Evolutionary conservation across 441 rosid species (phyloP).

Genomic region (Erysimum cheiri): DNA sequence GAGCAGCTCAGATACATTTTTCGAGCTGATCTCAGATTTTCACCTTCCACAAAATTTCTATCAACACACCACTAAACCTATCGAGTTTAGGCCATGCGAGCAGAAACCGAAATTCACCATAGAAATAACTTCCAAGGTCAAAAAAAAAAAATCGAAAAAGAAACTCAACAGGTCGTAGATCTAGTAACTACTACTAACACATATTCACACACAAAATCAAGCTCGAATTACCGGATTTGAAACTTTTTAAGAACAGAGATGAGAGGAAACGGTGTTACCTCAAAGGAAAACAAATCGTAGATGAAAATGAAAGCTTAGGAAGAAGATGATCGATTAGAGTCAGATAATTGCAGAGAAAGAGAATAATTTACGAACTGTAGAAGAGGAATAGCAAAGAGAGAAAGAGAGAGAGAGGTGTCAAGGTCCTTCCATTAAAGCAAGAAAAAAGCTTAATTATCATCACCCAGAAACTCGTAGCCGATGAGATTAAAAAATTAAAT

Average conservation of each 20-base stretch:
- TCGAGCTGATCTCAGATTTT: constrained; percentile 32
- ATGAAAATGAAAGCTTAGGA: constrained; percentile 25
- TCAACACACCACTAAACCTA: background rate
- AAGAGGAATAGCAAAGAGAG: constrained; percentile 14
- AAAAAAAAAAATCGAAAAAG: background rate
- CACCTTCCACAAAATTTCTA: background rate
- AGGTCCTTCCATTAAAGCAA: constrained; percentile 73
- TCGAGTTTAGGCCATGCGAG: background rate
- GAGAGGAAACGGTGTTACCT: constrained; percentile 44
- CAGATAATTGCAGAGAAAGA: constrained; percentile 30
- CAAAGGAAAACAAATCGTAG: background rate
- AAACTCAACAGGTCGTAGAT: constrained; percentile 20
- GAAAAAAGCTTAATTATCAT: constrained; percentile 40
- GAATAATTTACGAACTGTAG: constrained; percentile 37
- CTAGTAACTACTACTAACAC: constrained; percentile 15
- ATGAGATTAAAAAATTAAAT: background rate
- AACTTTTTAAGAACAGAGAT: constrained; percentile 31
- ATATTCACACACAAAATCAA: background rate
- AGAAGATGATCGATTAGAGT: constrained; percentile 24
- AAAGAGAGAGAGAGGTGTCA: constrained; percentile 43
- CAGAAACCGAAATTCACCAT: constrained; percentile 23
- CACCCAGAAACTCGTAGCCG: constrained; percentile 46
- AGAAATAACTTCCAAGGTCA: background rate
- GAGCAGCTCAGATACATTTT: constrained; percentile 9
- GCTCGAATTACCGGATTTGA: constrained; percentile 6